phyloP scores from a whole-genome alignment of 2,329 filamentous ascomycete species.

The Kalaharituber pfeilii region DNA sequence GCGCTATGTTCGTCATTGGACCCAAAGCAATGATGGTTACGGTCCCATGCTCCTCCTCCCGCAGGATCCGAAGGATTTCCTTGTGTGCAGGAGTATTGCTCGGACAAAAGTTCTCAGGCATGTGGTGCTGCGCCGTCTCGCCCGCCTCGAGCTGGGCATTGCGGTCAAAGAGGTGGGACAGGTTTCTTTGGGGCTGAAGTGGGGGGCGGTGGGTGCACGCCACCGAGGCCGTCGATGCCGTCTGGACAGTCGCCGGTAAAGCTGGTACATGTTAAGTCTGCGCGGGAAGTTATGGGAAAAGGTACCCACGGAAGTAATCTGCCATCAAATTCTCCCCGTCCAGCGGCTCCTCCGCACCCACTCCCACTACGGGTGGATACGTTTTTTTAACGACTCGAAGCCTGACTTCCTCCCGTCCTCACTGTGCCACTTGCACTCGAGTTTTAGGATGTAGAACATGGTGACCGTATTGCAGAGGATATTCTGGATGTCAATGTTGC shows the following conservation, averaged over 20 bases:
- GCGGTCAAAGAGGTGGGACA: slow-evolving; percentile 47
- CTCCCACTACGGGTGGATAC: slow-evolving; percentile 61
- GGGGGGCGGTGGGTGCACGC: slow-evolving; percentile 49
- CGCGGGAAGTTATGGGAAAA: too few relatives aligned
- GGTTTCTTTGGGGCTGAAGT: slow-evolving; percentile 54
- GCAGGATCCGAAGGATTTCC: slow-evolving; percentile 75
- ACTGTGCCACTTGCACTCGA: slow-evolving; percentile 70
- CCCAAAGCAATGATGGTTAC: slow-evolving; percentile 84
- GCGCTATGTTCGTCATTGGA: slow-evolving; percentile 79
- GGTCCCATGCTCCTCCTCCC: slow-evolving; percentile 63
- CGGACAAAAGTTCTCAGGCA: slow-evolving; percentile 47
- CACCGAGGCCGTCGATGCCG: slow-evolving; percentile 58
- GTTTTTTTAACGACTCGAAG: slow-evolving; percentile 49
- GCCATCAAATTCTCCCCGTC: slow-evolving; percentile 65
- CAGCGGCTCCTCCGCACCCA: slow-evolving; percentile 71
- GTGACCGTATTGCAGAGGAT: slow-evolving; percentile 79
- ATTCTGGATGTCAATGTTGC: slow-evolving; percentile 76
- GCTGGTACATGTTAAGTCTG: not conserved
- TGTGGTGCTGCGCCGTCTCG: not conserved
- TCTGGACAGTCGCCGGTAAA: slow-evolving; percentile 40
- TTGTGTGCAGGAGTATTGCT: slow-evolving; percentile 58
- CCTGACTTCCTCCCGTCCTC: slow-evolving; percentile 48
- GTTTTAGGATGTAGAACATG: slow-evolving; percentile 79
- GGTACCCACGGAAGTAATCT: slow-evolving; percentile 65
- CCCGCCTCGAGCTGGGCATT: slow-evolving; percentile 23